phyloP scores from a whole-genome alignment of 108 stramenopile species.

The Fragilariopsis cylindrus region DNA sequence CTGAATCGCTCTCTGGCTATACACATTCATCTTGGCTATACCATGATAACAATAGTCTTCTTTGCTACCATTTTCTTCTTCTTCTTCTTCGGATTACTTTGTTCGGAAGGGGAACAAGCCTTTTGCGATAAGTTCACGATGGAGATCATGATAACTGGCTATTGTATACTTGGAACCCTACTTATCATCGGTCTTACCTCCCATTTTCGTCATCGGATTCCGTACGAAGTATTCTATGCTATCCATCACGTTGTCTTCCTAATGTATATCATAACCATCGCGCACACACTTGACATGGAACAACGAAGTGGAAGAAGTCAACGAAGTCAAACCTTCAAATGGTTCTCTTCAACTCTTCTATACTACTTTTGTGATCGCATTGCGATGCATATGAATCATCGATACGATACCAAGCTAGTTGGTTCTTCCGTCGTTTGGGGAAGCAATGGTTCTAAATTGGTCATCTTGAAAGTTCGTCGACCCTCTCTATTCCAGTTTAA shows the following conservation, averaged over 20 bases:
- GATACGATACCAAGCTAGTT: constrained; percentile 26
- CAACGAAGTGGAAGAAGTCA: constrained; percentile 24
- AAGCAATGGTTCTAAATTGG: constrained; percentile 28
- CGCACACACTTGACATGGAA: constrained; percentile 44
- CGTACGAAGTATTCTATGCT: constrained; percentile 48
- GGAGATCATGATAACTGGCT: constrained; percentile 45
- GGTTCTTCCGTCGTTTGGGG: constrained; percentile 19
- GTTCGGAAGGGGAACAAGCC: constrained; percentile 39
- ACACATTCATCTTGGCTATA: constrained; percentile 52
- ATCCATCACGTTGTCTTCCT: constrained; percentile 42
- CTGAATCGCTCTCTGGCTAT: constrained; percentile 33
- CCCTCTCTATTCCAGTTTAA: constrained; percentile 41
- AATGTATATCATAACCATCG: constrained; percentile 43
- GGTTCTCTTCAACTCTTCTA: constrained; percentile 45
- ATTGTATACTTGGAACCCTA: constrained; percentile 36
- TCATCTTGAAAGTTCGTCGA: constrained; percentile 35
- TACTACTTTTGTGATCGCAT: constrained; percentile 45
- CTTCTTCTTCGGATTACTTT: constrained; percentile 42
- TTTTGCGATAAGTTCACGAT: constrained; percentile 54
- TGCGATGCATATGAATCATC: constrained; percentile 43
- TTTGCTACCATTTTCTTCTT: constrained; percentile 47
- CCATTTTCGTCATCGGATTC: constrained; percentile 40
- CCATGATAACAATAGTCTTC: constrained; percentile 38
- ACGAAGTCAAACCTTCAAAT: constrained; percentile 50
- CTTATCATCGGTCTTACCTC: constrained; percentile 36